Percentiles rank a stretch among this genome's conserved stretches.
Conservation (phyloP, 1,139 yeast genomes). For the Debaryomyces sp. region DNA sequence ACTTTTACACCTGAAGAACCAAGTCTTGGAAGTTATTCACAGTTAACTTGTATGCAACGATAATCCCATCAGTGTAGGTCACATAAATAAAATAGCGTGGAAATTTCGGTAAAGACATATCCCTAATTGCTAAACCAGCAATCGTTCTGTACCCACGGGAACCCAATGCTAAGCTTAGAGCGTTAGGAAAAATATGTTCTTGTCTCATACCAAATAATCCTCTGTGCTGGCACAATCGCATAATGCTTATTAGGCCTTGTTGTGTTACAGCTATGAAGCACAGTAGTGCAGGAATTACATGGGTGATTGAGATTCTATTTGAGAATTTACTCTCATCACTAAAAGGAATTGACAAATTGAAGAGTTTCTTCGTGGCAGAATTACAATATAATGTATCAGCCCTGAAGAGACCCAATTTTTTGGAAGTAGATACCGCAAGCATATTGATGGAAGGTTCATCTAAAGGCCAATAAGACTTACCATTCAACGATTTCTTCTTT, state of each 20-base stretch:
- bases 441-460: constrained; percentile 21
- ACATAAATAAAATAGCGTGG: constrained; percentile 32
- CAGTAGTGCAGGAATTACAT: constrained; percentile 55
- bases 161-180: constrained; percentile 28
- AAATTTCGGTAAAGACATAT: constrained; percentile 19
- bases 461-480: constrained; percentile 12
- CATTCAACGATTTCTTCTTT: constrained; percentile 16
- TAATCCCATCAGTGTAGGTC: constrained; percentile 37
- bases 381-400: constrained; percentile 53
- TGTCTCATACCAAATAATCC: constrained; percentile 65
- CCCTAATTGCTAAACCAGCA: constrained; percentile 31
- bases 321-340: constrained; percentile 43
- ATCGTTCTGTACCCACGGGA: constrained; percentile 35
- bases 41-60: constrained; percentile 27
- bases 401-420: constrained; percentile 49
- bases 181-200: constrained; percentile 57
- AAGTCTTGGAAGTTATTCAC: constrained; percentile 3
- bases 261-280: constrained; percentile 59
- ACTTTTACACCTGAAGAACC: neutral
- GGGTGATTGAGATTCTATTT: constrained; percentile 56
- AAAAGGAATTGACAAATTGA: constrained; percentile 35
- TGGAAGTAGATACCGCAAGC: constrained; percentile 48
- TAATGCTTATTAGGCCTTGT: constrained; percentile 58
- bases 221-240: constrained; percentile 57
- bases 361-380: constrained; percentile 50